Evolutionary conservation across 2,329 filamentous ascomycete species (phyloP).

Genomic region (Pyrenophora tritici-repentis): DNA sequence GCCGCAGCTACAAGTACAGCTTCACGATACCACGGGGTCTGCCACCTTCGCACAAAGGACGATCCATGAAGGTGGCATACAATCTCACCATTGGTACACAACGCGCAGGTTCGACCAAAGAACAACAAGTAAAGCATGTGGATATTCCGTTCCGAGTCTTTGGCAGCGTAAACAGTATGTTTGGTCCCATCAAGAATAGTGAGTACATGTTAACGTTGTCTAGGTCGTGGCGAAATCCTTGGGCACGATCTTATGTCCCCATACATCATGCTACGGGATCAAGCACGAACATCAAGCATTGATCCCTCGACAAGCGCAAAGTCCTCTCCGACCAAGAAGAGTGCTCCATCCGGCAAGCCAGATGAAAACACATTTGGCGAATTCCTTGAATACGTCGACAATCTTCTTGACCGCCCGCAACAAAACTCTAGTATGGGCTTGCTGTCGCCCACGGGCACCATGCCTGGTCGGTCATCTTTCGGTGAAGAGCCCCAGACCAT

Average conservation of each 20-base stretch:
- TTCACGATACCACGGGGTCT: slow-evolving; percentile 85
- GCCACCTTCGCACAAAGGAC: slow-evolving; percentile 88
- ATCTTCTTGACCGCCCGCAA: slow-evolving; percentile 44
- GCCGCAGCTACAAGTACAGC: slow-evolving; percentile 81
- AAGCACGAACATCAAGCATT: slow-evolving; percentile 63
- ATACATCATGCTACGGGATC: slow-evolving; percentile 85
- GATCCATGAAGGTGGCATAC: slow-evolving; percentile 92
- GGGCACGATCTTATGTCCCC: slow-evolving; percentile 94
- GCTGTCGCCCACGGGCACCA: slow-evolving; percentile 72
- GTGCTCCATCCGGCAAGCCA: slow-evolving; percentile 29
- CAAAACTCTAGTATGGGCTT: slow-evolving; percentile 57
- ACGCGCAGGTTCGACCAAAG: slow-evolving; percentile 73
- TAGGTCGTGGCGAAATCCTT: slow-evolving; percentile 77
- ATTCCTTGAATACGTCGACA: slow-evolving; percentile 56
- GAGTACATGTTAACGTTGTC: slow-evolving; percentile 21
- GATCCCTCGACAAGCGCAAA: slow-evolving; percentile 13
- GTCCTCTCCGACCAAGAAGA: slow-evolving; percentile 27
- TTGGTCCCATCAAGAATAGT: background rate
- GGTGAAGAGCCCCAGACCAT: slow-evolving; percentile 64
- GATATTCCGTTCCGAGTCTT: slow-evolving; percentile 92
- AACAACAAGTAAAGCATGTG: slow-evolving; percentile 82
- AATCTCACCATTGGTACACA: slow-evolving; percentile 91
- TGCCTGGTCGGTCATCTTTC: slow-evolving; percentile 56
- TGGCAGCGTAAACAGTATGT: slow-evolving; percentile 79
- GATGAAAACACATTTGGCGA: slow-evolving; percentile 51